Base-by-base conservation (phyloP, 164 flowering plant genomes). In the Malania oleifera region DNA sequence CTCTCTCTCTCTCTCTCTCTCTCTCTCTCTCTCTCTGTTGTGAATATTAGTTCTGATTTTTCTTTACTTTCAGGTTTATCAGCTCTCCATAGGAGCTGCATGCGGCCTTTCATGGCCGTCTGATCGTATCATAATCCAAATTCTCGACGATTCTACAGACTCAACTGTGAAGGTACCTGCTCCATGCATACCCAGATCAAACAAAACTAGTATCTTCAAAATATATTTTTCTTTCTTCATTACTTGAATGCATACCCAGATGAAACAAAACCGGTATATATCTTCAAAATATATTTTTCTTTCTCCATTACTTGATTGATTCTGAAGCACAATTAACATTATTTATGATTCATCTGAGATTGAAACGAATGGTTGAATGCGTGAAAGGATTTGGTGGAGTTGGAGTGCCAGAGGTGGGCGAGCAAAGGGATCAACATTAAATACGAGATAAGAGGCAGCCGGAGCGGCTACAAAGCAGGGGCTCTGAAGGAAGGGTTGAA, bases 21-120 rank as follows among this genome's bases (percentile, higher is more conserved):
- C 12, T 0, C 6, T 5, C 27, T 20, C 20, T 34, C 14, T 29
- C 24, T 49, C 28, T 23, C 44, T 38, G 26, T 10, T 11, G 20
- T n/a, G 22, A 7, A 7, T 20, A 17, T 27, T 19, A 28, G 10
- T 2, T 28, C 31, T 45, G 9, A 13, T 5, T 19, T 18, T 27
- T 13, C 24, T 40, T 34, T 60, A 17, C 15, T 24, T 9, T 31
- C 78, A 89, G 96, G 97, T 89, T 29, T 87, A 87, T 66, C 83
- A 87, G 56, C 74, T 87, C 2, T 87, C 97, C 7, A 89, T 89
- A 47, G 86, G 95, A 67, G 97, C 97, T 72, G 92, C 89, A 39
- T 85, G 92, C 55, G 89, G 88, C 2, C 87, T 89, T n/a, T 85
- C 91, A 51, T 89, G 97, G 97, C 95, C 97, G 6, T 69, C 87